Conservation (phyloP, 306 rosid genomes). For the Fragaria nilgerrensis region DNA sequence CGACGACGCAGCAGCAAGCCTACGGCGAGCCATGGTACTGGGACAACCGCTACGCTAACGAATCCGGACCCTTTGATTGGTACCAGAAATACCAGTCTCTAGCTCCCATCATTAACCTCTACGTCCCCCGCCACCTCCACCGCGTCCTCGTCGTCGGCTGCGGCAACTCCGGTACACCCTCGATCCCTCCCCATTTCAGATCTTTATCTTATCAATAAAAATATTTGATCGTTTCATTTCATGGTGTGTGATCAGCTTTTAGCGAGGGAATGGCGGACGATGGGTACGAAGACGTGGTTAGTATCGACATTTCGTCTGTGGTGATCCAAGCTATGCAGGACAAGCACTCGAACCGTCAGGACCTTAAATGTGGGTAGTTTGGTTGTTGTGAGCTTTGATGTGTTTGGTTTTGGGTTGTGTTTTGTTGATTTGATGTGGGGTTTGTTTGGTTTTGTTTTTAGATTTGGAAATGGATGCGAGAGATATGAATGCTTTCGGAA, state of each 20-base stretch:
- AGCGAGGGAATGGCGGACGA: constrained; percentile 77
- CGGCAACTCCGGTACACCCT: constrained; percentile 65
- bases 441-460: constrained; percentile 30
- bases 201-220: background rate
- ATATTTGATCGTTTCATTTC: background rate
- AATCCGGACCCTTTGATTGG: constrained; percentile 76
- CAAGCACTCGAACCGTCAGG: constrained; percentile 48
- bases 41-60: constrained; percentile 79
- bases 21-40: constrained; percentile 89
- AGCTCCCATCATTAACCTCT: constrained; percentile 65
- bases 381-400: background rate
- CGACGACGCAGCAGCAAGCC: constrained; percentile 48
- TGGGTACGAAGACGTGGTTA: constrained; percentile 69
- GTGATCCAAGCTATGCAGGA: constrained; percentile 71
- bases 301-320: constrained; percentile 72
- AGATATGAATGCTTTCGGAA: constrained; percentile 63
- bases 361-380: constrained; percentile 54
- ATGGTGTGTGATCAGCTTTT: constrained; percentile 34
- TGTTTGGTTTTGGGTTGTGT: background rate
- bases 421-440: background rate
- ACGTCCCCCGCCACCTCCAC: constrained; percentile 39
- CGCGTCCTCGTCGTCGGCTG: constrained; percentile 73
- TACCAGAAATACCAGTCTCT: constrained; percentile 73
- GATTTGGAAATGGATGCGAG: constrained; percentile 82
- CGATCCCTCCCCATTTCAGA: background rate